Conservation (phyloP, 1,284 basidiomycete species). For the Heliocybe sulcata region DNA sequence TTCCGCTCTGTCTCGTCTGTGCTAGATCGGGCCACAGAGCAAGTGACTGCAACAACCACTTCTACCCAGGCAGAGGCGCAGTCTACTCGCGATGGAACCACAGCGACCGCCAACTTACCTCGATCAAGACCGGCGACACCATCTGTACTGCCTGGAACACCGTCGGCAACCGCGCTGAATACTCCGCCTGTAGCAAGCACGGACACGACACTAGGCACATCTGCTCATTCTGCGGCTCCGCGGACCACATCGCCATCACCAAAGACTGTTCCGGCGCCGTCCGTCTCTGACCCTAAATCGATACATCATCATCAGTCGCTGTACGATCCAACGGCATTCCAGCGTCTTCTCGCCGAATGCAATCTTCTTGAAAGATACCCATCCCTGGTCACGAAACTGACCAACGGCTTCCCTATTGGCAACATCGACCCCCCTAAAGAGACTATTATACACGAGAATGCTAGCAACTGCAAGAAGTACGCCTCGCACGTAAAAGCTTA, state of each 20-base stretch:
- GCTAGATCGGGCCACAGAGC: background rate
- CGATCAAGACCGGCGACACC: no score
- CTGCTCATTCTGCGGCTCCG: constrained; percentile 12
- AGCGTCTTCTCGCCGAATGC: background rate
- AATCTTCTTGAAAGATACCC: background rate
- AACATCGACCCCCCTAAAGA: background rate
- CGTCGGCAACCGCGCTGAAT: background rate
- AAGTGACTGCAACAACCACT: background rate
- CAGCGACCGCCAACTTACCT: no score
- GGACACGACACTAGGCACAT: constrained; percentile 2
- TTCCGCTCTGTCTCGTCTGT: background rate
- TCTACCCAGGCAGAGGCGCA: background rate
- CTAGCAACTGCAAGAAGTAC: background rate
- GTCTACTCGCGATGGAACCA: background rate
- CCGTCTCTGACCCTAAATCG: background rate
- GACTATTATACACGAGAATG: background rate
- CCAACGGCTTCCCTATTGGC: background rate
- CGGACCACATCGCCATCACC: constrained; percentile 7
- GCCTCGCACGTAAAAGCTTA: background rate
- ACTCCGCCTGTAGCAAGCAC: background rate
- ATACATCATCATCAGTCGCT: background rate
- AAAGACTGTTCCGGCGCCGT: constrained; percentile 3
- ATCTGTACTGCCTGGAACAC: background rate
- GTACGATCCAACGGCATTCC: background rate
- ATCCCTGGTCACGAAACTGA: background rate